These are phyloP conservation scores for Coffea eugenioides DNA, from an alignment of 257 asterid species.

Conservation along the genomic window DNA sequence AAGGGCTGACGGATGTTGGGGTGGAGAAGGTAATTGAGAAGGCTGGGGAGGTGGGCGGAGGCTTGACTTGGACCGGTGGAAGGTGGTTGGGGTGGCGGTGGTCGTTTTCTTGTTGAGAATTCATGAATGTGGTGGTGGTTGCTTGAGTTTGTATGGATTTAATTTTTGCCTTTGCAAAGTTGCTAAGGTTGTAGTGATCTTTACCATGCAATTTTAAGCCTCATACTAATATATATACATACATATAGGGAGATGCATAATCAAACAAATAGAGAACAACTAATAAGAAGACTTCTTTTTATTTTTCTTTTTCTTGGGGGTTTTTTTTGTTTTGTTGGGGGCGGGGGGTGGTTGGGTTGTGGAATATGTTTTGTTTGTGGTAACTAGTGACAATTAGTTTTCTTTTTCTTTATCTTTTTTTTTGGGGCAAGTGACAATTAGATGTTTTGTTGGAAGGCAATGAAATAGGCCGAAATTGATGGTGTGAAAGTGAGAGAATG, in stretches of 20 bases:
- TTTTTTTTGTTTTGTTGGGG: too few relatives aligned
- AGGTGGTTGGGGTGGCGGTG: slow-evolving; percentile 18
- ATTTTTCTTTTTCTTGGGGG: too few relatives aligned
- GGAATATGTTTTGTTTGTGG: not conserved
- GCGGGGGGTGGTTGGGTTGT: not conserved
- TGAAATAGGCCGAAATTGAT: slow-evolving; percentile 17
- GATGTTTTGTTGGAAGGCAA: slow-evolving; percentile 5
- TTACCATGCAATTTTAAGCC: not conserved
- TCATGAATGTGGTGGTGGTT: slow-evolving; percentile 24
- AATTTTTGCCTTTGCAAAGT: too few relatives aligned
- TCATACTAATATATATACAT: too few relatives aligned
- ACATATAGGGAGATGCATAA: too few relatives aligned
- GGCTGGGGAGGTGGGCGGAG: slow-evolving; percentile 36
- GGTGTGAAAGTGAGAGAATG: slow-evolving; percentile 8
- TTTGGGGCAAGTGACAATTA: not conserved
- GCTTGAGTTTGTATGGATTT: not conserved
- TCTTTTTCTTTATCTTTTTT: too few relatives aligned
- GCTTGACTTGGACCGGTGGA: slow-evolving; percentile 31
- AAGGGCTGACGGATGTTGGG: slow-evolving; percentile 11
- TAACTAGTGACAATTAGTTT: not conserved
- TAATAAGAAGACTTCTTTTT: too few relatives aligned
- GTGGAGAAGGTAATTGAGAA: slow-evolving; percentile 24
- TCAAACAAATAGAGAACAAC: not conserved
- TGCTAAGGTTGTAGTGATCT: not conserved
- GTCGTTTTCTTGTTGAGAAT: slow-evolving; percentile 21